Base-by-base conservation (phyloP, 257 asterid genomes). In the Rhazya stricta region DNA sequence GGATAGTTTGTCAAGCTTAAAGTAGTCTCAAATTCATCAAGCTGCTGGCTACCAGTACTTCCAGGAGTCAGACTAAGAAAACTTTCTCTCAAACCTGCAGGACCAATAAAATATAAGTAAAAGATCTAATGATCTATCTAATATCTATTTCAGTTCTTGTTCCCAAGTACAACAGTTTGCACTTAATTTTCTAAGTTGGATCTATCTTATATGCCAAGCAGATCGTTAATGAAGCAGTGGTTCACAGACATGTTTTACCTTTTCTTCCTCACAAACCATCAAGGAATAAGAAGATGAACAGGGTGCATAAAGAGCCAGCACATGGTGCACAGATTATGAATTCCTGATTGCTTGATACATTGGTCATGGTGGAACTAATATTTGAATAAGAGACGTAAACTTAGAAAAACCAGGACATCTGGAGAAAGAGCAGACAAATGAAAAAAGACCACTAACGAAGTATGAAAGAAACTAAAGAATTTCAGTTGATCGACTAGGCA, bases 1-100 rank as follows among this genome's bases (percentile, higher is more conserved):
- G 97, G 94, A 79, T 89, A 74, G 32, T 77, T 57, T 11, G 79
- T 78, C 72, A 86, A 83, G 60, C 83, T 89, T 63, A 76, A 88
- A 27, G 90, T 90, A 7, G 83, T 84, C 68, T 85, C 91, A 61
- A 69, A 83, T 62, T 86, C 74, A 75, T 76, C 61, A 6, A 57
- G 41, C 46, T 34, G 72, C 69, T 27, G 72, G 58, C 50, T 63
- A 8, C 61, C 80, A 19, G 62, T n/a, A 48, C 41, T 76, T 61
- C 6, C 43, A 3, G 78, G 70, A 69, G 74, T 73, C 27, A 34
- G 27, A 46, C 23, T 57, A 19, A 74, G 71, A 45, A 37, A 37
- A 61, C 46, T 42, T 58, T 32, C 34, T 5, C 54, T n/a, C 21
- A 74, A 62, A 61, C 77, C 81, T 81, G 77, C 30, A 66, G 50